Percentiles rank a stretch among this genome's conserved stretches.
Conservation (phyloP, 23 red algal genomes). For the Gracilaria caudata region DNA sequence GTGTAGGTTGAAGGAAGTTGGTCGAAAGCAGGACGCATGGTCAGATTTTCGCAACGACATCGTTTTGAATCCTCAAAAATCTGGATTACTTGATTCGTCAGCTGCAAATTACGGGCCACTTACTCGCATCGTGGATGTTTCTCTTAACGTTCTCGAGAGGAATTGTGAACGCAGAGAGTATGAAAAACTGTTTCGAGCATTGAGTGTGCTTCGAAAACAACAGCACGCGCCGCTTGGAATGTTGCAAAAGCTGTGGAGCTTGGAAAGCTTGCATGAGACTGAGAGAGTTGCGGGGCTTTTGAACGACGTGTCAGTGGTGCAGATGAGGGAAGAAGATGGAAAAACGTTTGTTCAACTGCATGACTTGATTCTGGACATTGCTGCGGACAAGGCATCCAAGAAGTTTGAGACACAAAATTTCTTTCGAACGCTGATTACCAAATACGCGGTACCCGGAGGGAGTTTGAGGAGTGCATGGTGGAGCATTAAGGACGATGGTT, state of each 20-base stretch:
- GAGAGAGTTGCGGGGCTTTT: not conserved
- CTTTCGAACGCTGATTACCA: not conserved
- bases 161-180: not conserved
- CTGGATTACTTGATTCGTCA: not conserved
- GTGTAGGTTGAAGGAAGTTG: not conserved
- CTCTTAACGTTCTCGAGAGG: not conserved
- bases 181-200: not conserved
- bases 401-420: not conserved
- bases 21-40: not conserved
- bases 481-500: not conserved
- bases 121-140: not conserved
- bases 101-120: not conserved
- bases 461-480: not conserved
- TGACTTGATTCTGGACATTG: not conserved
- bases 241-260: not conserved
- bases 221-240: not conserved
- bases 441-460: not conserved
- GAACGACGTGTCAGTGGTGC: not conserved
- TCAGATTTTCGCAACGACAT: not conserved
- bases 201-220: not conserved
- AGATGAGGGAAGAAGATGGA: not conserved
- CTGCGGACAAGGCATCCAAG: not conserved
- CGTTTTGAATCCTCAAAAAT: not conserved
- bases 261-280: not conserved
- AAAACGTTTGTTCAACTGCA: not conserved